These are phyloP conservation scores for Claviceps arundinis DNA, from an alignment of 2,329 filamentous ascomycete genomes.

Conservation along the genomic window DNA sequence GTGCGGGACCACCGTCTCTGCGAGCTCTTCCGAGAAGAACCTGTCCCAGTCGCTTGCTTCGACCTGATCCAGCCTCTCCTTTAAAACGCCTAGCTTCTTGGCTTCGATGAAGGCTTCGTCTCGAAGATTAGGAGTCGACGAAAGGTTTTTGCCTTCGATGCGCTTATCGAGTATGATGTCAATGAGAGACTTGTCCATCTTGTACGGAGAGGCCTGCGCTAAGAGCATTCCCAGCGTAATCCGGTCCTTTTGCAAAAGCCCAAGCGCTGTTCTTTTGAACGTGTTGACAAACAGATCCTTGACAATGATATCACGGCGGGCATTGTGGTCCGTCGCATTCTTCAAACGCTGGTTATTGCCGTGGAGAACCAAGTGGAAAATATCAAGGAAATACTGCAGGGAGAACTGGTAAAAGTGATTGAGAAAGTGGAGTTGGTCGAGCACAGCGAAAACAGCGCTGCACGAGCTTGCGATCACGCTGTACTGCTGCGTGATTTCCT, in stretches of 20 bases:
- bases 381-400: constrained; percentile 92
- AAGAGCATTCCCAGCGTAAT: constrained; percentile 91
- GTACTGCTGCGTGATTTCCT: constrained; percentile 90
- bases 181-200: constrained; percentile 83
- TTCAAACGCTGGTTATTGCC: constrained; percentile 57
- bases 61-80: constrained; percentile 53
- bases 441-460: constrained; percentile 90
- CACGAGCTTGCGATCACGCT: constrained; percentile 85
- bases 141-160: constrained; percentile 66
- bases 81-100: constrained; percentile 58
- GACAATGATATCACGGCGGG: constrained; percentile 78
- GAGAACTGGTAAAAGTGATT: constrained; percentile 99
- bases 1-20: constrained; percentile 68
- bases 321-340: constrained; percentile 59
- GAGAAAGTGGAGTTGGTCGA: constrained; percentile 94
- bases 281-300: constrained; percentile 82
- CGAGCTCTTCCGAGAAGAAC: constrained; percentile 76
- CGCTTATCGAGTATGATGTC: constrained; percentile 74
- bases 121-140: constrained; percentile 48
- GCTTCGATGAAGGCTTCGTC: constrained; percentile 58
- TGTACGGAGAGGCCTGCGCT: constrained; percentile 87
- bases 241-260: constrained; percentile 83
- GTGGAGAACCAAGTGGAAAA: constrained; percentile 85
- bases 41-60: constrained; percentile 56
- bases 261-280: constrained; percentile 86